Evolutionary conservation across 2,329 filamentous ascomycete species (phyloP), one percentile per base, ranked within the genome.

Genomic region (Ophiostoma sp.): DNA sequence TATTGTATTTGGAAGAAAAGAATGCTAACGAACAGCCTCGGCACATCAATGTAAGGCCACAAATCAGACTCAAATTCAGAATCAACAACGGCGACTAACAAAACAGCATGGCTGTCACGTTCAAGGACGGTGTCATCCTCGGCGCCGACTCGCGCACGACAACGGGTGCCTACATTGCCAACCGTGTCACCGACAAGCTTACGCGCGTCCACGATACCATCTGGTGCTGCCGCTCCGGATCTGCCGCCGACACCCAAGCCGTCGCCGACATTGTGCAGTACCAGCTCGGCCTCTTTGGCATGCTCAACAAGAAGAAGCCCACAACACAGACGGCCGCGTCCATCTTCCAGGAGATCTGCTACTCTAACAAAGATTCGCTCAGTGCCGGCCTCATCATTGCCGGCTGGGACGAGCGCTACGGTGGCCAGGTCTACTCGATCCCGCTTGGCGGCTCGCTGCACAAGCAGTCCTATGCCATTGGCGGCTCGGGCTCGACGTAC

Each of bases 151-250:
- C 93, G 78, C 89, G 95, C 84, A 99, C 95, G 75, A 99, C 95
- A 66, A 99, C 94, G 70, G 95, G 95, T 77, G 89, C 94, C 76
- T 99, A 98, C 86, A 98, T 99, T 79, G 95, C 95, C 77, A 99
- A 99, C 82, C 90, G 95, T 85, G 95, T 99, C 75, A 99, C 95
- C 74, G 95, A 99, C 86, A 99, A 99, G 86, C 89, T 99, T 79
- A 99, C 95, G 77, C 91, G 94, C 84, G 94, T 99, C 72, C 92
- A 96, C 83, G 95, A 99, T 81, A 98, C 94, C 72, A 98, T 99
- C 82, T 99, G 95, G 95, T 99, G 95, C 84, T 99, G 95, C 84
- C 90, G 95, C 77, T 98, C 95, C 72, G 95, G 95, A 68, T 99
- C 95, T 35, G 95, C 95, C 41, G 95, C 95, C 75, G 95, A 99